A percentile compares a stretch with the other conserved stretches of the same genome.
Evolutionary conservation across 2,329 filamentous ascomycete genomes (phyloP).

Genomic region (Talaromyces sp.): DNA sequence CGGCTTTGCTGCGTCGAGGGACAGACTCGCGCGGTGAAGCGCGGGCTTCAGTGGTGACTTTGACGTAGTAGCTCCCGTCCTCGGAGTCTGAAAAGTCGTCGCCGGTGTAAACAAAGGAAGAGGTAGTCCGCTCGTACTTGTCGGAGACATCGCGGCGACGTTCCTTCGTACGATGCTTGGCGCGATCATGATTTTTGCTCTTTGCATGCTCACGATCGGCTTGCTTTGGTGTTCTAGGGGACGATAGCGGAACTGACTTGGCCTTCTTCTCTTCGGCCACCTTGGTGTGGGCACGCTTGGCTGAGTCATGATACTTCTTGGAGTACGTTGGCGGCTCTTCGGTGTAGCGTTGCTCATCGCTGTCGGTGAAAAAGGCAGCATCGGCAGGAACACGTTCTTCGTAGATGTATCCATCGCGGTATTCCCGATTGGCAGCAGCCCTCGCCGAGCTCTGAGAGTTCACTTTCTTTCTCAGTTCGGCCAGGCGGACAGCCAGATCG

Average conservation of each 20-base stretch:
- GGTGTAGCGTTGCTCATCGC: constrained; percentile 32
- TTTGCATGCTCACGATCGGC: constrained; percentile 25
- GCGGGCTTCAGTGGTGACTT: constrained; percentile 17
- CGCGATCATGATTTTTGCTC: constrained; percentile 27
- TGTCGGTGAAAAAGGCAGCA: constrained; percentile 23
- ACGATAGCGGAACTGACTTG: constrained; percentile 23
- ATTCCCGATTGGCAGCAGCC: constrained; percentile 27
- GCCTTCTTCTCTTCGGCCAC: constrained; percentile 32
- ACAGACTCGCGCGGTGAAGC: constrained; percentile 17
- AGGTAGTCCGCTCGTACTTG: constrained; percentile 28
- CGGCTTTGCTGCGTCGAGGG: constrained; percentile 11
- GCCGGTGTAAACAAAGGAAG: constrained; percentile 19
- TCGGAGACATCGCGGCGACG: constrained; percentile 35
- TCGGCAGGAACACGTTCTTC: constrained; percentile 39
- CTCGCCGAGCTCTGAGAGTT: constrained; percentile 36
- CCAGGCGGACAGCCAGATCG: constrained; percentile 67
- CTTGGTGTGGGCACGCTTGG: constrained; percentile 28
- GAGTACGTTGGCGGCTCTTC: constrained; percentile 34
- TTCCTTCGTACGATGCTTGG: constrained; percentile 39
- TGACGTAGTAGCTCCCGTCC: constrained; percentile 6
- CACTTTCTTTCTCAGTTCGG: constrained; percentile 57
- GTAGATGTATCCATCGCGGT: constrained; percentile 38
- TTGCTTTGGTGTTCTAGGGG: constrained; percentile 31
- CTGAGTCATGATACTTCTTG: constrained; percentile 36
- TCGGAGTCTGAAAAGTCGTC: constrained; percentile 34